Conservation (phyloP, 2,329 filamentous ascomycete species). For the Colletotrichum lini region DNA sequence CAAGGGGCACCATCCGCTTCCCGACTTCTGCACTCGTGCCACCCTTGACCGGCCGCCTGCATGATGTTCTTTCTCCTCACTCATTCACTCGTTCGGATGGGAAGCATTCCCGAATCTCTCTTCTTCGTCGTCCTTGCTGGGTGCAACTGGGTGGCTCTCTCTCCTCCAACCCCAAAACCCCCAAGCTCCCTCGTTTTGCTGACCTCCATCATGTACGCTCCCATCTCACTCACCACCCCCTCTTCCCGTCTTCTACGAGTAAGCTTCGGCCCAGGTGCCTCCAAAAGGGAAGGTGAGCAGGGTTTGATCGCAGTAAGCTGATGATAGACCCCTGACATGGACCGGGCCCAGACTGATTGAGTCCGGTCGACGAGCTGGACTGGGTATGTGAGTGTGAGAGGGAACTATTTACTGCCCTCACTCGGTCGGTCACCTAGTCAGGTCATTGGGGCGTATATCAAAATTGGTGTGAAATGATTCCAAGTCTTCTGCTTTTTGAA, state of each 20-base stretch:
- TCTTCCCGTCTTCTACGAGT: background rate
- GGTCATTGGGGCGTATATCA: background rate
- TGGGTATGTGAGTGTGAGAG: slow-evolving; percentile 7
- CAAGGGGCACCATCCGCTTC: no score
- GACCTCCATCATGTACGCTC: background rate
- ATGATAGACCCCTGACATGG: slow-evolving; percentile 18
- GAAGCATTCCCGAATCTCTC: background rate
- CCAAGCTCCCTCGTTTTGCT: background rate
- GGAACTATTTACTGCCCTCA: background rate
- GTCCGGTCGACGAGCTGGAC: background rate
- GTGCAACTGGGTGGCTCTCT: background rate
- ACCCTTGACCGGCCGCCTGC: background rate
- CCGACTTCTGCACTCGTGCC: background rate
- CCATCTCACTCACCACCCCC: no score
- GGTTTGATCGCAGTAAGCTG: slow-evolving; percentile 17
- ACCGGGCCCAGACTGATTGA: slow-evolving; percentile 13
- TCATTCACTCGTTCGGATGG: background rate
- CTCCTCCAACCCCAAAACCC: no score
- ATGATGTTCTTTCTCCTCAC: background rate
- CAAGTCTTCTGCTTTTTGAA: slow-evolving; percentile 27
- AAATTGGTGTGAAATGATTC: background rate
- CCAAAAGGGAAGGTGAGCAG: slow-evolving; percentile 36
- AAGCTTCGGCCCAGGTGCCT: slow-evolving; percentile 35
- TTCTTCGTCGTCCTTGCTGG: background rate
- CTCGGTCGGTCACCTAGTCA: background rate